Base-by-base conservation (phyloP, 2,329 filamentous ascomycete genomes). In the Talaromyces sp. region DNA sequence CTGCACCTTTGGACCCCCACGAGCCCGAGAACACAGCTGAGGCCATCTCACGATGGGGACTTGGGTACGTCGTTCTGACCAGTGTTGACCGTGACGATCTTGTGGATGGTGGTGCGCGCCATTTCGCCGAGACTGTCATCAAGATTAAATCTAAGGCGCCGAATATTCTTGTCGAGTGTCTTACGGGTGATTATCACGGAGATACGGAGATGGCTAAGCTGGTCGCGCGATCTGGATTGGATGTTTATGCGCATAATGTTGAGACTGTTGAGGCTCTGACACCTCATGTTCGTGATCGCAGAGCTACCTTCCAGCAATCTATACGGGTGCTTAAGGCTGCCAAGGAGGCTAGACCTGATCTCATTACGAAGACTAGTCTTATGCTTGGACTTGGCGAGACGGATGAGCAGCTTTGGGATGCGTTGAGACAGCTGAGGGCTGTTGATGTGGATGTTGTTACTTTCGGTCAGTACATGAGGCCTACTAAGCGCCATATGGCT, bases 391-490 rank as follows among this genome's bases (percentile, higher is more conserved):
- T 99, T 4, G 94, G 94, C 11, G 94, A 99, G 81, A 91, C 87
- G 22, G 92, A 97, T 65, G 83, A 89, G 16, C 89, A 97, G 75
- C 74, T 99, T 1, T 88, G 86, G 83, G 84, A 89, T 58, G 85
- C 93, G 0, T 75, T 97, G 54, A 83, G 80, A 71, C 90, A 95
- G 71, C 82, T 99, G 11, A 84, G 94, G 52, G 86, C 86, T 60
- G 83, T 86, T 52, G 80, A 89, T 55, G 92, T 97, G 41, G 94
- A 99, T 64, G 91, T 99, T 11, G 91, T 99, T 52, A 99, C 94
- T 0, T 99, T 99, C 64, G 94, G 94, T n/a, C 94, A 99, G 79
- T 99, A 99, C 79, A 99, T 99, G 94, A 90, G 93, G 10, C 94
- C 94, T 1, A 99, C 94, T 4, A 99, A 97, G 81, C 85, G 93